Percentiles rank a stretch among this genome's conserved stretches.
Evolutionary conservation across 441 rosid genomes (phyloP).

Genomic region (Adansonia rubrostipa): DNA sequence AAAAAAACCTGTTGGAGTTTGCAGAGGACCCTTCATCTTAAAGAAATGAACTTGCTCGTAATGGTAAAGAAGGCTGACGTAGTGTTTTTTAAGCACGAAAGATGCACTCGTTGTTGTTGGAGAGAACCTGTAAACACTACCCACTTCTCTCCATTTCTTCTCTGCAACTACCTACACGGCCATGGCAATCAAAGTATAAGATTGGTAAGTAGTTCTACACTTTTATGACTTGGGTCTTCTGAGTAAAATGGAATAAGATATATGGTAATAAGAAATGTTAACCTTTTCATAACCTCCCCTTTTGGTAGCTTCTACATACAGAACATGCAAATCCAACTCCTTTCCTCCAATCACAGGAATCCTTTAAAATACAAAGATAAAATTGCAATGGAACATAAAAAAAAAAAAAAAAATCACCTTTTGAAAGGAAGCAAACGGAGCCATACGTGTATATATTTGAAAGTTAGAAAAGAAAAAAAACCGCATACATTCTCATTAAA

Average conservation of each 20-base stretch:
- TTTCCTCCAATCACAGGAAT: constrained; percentile 98
- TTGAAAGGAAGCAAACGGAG: background rate
- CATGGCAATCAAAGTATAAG: background rate
- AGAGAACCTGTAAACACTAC: constrained; percentile 81
- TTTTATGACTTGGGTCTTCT: background rate
- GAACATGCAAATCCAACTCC: constrained; percentile 90
- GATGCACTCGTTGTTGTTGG: constrained; percentile 98
- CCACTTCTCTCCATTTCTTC: constrained; percentile 99
- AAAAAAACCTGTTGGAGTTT: constrained; percentile 55
- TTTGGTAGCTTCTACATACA: constrained; percentile 84
- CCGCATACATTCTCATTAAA: background rate
- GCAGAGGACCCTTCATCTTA: constrained; percentile 63
- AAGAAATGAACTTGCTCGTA: constrained; percentile 93
- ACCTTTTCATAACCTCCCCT: constrained; percentile 97
- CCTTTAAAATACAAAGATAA: constrained; percentile 44
- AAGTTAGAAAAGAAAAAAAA: background rate
- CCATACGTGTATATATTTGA: background rate
- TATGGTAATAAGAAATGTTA: background rate
- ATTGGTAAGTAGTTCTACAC: background rate
- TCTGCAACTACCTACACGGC: constrained; percentile 75
- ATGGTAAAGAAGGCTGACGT: constrained; percentile 77
- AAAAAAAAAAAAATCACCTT: background rate
- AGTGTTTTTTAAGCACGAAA: constrained; percentile 88
- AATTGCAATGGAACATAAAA: background rate
- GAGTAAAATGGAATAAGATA: background rate